Evolutionary conservation across 768 basidiomycete genomes (phyloP).

Genomic region (Hericium rajendrae): DNA sequence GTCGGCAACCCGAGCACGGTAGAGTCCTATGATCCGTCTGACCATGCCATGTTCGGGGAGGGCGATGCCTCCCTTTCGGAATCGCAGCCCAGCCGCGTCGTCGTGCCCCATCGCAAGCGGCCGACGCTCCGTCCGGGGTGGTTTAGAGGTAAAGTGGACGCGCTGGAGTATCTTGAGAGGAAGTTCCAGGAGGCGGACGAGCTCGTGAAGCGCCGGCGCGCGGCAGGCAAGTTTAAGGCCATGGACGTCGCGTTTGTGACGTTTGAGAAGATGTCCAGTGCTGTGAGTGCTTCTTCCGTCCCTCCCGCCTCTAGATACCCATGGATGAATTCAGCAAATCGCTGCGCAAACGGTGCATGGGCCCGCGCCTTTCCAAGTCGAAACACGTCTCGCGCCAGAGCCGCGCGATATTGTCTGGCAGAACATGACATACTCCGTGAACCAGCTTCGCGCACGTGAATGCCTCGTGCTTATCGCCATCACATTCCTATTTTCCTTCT

Average conservation of each 20-base stretch:
- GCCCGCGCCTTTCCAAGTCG: constrained; percentile 51
- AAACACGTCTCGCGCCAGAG: constrained; percentile 78
- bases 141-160: constrained; percentile 76
- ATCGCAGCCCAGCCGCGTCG: constrained; percentile 40
- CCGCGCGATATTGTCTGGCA: constrained; percentile 95
- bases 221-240: constrained; percentile 65
- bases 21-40: constrained; percentile 68
- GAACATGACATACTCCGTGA: constrained; percentile 64
- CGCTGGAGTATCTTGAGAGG: constrained; percentile 78
- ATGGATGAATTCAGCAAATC: constrained; percentile 54
- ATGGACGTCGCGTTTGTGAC: constrained; percentile 90
- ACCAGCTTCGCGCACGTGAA: constrained; percentile 55
- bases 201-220: constrained; percentile 63
- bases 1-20: constrained; percentile 90
- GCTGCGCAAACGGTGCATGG: constrained; percentile 80
- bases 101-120: constrained; percentile 64
- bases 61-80: constrained; percentile 46
- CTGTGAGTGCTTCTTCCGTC: constrained; percentile 39
- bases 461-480: constrained; percentile 62
- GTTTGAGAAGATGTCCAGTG: constrained; percentile 90
- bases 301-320: not conserved
- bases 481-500: constrained; percentile 73
- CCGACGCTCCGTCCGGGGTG: constrained; percentile 70
- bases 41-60: constrained; percentile 40
- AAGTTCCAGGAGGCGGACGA: constrained; percentile 79